phyloP scores from a whole-genome alignment of 2,329 filamentous ascomycete genomes.

The Talaromyces amestolkiae region DNA sequence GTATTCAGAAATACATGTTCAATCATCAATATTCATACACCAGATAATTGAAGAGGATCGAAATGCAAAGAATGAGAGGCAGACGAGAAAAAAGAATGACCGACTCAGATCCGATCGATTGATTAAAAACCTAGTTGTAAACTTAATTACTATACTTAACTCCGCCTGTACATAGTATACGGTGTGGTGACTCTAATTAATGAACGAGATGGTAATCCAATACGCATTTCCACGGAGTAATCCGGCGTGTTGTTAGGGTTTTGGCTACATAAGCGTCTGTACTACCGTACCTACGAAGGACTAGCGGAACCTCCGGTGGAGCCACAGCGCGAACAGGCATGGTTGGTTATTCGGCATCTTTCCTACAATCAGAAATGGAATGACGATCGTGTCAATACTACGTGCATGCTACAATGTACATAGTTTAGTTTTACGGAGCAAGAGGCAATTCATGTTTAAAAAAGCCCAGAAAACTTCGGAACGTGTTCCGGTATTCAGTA shows the following conservation, averaged over 20 bases:
- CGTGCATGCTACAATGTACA: not conserved
- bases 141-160: not conserved
- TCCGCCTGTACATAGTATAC: not conserved
- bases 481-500: not conserved
- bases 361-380: not conserved
- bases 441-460: not conserved
- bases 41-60: not conserved
- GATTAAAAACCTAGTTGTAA: not conserved
- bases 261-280: not conserved
- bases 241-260: not conserved
- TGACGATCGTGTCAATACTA: conserved; percentile 2
- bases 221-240: conserved; percentile 1
- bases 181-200: too few species aligned
- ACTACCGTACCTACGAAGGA: not conserved
- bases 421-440: not conserved
- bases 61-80: not conserved
- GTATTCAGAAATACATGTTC: not conserved
- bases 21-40: not conserved
- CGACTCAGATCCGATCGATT: not conserved
- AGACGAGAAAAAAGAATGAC: not conserved
- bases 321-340: not conserved
- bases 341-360: not conserved
- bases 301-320: not conserved
- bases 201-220: not conserved
- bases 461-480: not conserved